Evolutionary conservation across 768 basidiomycete species (phyloP).

Genomic region (Rhodosporidiobolus sp.): DNA sequence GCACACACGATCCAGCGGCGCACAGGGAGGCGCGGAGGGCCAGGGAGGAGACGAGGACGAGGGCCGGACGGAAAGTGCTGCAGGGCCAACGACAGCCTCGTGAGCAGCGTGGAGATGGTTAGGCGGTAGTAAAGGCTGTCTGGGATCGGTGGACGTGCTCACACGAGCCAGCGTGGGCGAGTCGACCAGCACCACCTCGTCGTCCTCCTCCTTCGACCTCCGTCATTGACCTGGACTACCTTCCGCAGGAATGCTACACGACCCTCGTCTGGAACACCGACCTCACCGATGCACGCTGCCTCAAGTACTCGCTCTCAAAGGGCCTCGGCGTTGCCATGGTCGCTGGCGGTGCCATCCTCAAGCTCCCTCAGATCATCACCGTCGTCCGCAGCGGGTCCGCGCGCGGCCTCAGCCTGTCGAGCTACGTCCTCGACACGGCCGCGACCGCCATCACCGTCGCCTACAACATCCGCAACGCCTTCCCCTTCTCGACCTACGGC

Average conservation of each 20-base stretch:
- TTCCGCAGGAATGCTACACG: slow-evolving; percentile 75
- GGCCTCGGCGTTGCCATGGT: slow-evolving; percentile 90
- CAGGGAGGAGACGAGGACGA: too few relatives aligned
- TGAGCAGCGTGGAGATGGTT: too few relatives aligned
- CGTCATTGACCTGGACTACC: not conserved
- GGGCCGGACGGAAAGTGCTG: too few relatives aligned
- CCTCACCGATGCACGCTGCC: slow-evolving; percentile 69
- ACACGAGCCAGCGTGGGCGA: not conserved
- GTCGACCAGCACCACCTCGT: not conserved
- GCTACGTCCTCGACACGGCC: slow-evolving; percentile 85
- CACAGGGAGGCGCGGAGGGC: too few relatives aligned
- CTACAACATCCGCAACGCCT: slow-evolving; percentile 77
- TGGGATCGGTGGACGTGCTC: too few relatives aligned
- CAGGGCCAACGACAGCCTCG: too few relatives aligned
- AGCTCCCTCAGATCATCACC: slow-evolving; percentile 85
- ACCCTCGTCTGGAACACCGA: slow-evolving; percentile 83
- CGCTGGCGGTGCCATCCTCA: slow-evolving; percentile 79
- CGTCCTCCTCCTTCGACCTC: not conserved
- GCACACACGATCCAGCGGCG: slow-evolving; percentile 30
- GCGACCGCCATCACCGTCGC: slow-evolving; percentile 83
- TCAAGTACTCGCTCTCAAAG: slow-evolving; percentile 89
- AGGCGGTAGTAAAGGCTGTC: too few relatives aligned
- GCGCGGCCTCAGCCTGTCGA: slow-evolving; percentile 77
- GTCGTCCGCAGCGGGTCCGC: slow-evolving; percentile 73
- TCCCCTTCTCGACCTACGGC: slow-evolving; percentile 96